A percentile compares a stretch with the other conserved stretches of the same genome.
These are phyloP conservation scores for Rhodosporidiobolus sp. DNA, from an alignment of 768 basidiomycete genomes.

Conservation along the genomic window DNA sequence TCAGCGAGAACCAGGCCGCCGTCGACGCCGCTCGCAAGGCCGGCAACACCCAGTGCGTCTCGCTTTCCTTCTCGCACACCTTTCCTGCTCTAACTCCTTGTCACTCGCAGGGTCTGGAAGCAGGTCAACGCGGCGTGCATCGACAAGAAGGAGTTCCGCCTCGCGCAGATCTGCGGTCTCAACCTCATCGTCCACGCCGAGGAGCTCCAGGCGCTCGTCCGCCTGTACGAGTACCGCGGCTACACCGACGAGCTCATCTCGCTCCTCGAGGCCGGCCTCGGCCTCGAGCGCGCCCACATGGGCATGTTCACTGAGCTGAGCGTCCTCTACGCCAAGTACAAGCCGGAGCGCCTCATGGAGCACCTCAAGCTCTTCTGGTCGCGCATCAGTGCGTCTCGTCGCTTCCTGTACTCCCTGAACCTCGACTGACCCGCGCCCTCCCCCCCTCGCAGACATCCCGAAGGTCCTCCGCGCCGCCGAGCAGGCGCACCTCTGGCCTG, in stretches of 20 bases:
- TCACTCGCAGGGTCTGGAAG: slow-evolving; percentile 87
- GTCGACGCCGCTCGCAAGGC: slow-evolving; percentile 99
- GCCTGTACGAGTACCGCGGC: slow-evolving; percentile 83
- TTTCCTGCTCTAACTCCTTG: not conserved
- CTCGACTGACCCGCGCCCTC: not conserved
- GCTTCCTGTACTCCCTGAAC: not conserved
- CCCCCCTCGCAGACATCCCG: slow-evolving; percentile 68
- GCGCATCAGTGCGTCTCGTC: slow-evolving; percentile 39
- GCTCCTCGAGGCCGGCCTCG: slow-evolving; percentile 89
- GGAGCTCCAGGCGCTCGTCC: slow-evolving; percentile 57
- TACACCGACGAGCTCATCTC: slow-evolving; percentile 91
- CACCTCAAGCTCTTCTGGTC: slow-evolving; percentile 86
- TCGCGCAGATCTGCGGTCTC: slow-evolving; percentile 98
- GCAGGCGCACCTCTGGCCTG: slow-evolving; percentile 95
- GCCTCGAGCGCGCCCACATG: slow-evolving; percentile 96
- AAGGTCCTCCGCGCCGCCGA: slow-evolving; percentile 97
- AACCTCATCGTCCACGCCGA: slow-evolving; percentile 90
- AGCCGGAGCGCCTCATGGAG: slow-evolving; percentile 63
- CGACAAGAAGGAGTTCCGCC: slow-evolving; percentile 92
- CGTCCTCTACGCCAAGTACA: slow-evolving; percentile 77
- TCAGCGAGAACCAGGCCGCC: slow-evolving; percentile 95
- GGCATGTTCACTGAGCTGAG: slow-evolving; percentile 96
- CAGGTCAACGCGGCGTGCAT: slow-evolving; percentile 98
- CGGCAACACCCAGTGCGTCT: slow-evolving; percentile 88
- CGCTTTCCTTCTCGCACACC: not conserved